These are phyloP conservation scores for Medicago ruthenica DNA, from an alignment of 306 rosid species.

Conservation along the genomic window DNA sequence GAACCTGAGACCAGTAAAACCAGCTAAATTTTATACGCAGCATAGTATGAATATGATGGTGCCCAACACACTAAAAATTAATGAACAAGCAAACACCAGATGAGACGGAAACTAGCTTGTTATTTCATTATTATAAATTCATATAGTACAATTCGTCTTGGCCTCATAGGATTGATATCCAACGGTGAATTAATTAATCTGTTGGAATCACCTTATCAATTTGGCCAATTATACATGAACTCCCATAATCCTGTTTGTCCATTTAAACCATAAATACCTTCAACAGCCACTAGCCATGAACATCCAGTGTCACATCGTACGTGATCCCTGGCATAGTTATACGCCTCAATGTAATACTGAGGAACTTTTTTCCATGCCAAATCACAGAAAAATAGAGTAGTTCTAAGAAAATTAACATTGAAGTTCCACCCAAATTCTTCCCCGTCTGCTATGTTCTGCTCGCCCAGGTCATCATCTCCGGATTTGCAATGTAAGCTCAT, in stretches of 20 bases:
- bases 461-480: slow-evolving; percentile 45
- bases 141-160: slow-evolving; percentile 4
- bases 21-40: neutral
- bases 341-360: slow-evolving; percentile 40
- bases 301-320: slow-evolving; percentile 51
- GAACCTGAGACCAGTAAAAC: no score
- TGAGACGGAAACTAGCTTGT: slow-evolving; percentile 1
- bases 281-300: slow-evolving; percentile 49
- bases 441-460: slow-evolving; percentile 40
- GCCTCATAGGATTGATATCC: neutral
- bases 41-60: neutral
- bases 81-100: neutral
- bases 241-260: slow-evolving; percentile 49
- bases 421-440: slow-evolving; percentile 52
- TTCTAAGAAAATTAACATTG: slow-evolving; percentile 29
- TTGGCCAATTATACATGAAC: slow-evolving; percentile 50
- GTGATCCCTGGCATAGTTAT: slow-evolving; percentile 41
- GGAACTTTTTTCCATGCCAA: slow-evolving; percentile 47
- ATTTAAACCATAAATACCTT: slow-evolving; percentile 54
- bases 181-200: slow-evolving; percentile 15
- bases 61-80: neutral
- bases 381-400: slow-evolving; percentile 55
- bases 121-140: neutral
- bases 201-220: slow-evolving; percentile 7
- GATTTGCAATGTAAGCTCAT: slow-evolving; percentile 58